Conservation (phyloP, 2,329 filamentous ascomycete species). For the Cladosporium sp. region DNA sequence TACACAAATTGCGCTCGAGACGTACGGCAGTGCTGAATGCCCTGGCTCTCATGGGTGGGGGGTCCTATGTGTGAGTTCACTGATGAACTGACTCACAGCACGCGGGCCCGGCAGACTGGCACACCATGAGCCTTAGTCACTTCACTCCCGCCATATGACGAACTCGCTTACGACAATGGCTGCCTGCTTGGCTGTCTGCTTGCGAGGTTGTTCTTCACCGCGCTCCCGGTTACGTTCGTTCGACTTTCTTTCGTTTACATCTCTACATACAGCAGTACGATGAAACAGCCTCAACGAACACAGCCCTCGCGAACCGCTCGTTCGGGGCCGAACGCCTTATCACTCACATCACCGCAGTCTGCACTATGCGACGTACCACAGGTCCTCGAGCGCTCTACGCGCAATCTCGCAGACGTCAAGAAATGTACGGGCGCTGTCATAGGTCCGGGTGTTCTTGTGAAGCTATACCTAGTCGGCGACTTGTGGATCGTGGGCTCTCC, state of each 20-base stretch:
- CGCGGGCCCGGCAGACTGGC: not conserved
- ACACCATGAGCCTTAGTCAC: conserved; percentile 7
- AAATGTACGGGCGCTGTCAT: not conserved
- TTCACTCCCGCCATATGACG: not conserved
- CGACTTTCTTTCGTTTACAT: not conserved
- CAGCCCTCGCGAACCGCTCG: conserved; percentile 4
- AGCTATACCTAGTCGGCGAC: conserved; percentile 1
- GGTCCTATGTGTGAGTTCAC: conserved; percentile 1
- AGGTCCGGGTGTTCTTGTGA: conserved; percentile 5
- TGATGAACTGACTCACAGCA: not conserved
- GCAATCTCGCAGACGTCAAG: not conserved
- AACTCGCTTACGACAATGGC: conserved; percentile 7
- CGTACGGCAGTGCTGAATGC: not conserved
- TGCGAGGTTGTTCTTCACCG: conserved; percentile 5
- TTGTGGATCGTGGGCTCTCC: conserved; percentile 10
- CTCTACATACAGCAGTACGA: not conserved
- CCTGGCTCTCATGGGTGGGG: not conserved
- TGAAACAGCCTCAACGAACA: conserved; percentile 2
- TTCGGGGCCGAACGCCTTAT: not conserved
- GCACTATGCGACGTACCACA: not conserved
- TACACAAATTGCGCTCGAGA: not conserved
- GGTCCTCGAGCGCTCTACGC: conserved; percentile 2
- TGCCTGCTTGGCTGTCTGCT: conserved; percentile 3
- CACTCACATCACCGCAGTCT: not conserved
- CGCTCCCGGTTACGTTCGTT: not conserved